These are phyloP conservation scores for Exophiala xenobiotica DNA, from an alignment of 2,329 filamentous ascomycete genomes.

Conservation along the genomic window DNA sequence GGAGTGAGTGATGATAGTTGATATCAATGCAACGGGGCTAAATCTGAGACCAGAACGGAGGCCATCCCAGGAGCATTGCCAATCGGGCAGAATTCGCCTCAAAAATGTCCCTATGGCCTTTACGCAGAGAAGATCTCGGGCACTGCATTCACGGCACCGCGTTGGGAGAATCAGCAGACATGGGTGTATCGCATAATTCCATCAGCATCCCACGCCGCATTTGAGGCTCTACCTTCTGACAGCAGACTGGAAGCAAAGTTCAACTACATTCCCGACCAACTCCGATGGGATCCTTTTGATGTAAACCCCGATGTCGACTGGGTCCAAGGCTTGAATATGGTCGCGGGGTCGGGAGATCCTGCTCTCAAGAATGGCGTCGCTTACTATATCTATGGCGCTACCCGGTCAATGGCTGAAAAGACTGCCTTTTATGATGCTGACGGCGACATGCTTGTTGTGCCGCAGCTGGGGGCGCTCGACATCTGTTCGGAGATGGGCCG, in stretches of 20 bases:
- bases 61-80: conserved; percentile 72
- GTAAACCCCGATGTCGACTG: conserved; percentile 63
- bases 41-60: conserved; percentile 60
- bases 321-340: conserved; percentile 54
- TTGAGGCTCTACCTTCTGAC: conserved; percentile 43
- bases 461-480: conserved; percentile 63
- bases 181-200: conserved; percentile 71
- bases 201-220: conserved; percentile 57
- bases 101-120: conserved; percentile 72
- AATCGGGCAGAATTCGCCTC: conserved; percentile 74
- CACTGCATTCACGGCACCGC: conserved; percentile 67
- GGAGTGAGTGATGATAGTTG: conserved; percentile 56
- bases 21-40: not conserved
- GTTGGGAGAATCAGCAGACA: conserved; percentile 66
- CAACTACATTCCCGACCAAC: conserved; percentile 73
- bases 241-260: conserved; percentile 55
- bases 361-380: conserved; percentile 57
- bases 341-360: conserved; percentile 58
- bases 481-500: conserved; percentile 72
- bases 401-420: conserved; percentile 56
- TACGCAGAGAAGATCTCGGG: conserved; percentile 79
- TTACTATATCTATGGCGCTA: conserved; percentile 58
- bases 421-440: conserved; percentile 60
- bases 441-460: conserved; percentile 65
- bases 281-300: conserved; percentile 76